Evolutionary conservation across 2,329 filamentous ascomycete genomes (phyloP).

Genomic region (Apiospora arundinis): DNA sequence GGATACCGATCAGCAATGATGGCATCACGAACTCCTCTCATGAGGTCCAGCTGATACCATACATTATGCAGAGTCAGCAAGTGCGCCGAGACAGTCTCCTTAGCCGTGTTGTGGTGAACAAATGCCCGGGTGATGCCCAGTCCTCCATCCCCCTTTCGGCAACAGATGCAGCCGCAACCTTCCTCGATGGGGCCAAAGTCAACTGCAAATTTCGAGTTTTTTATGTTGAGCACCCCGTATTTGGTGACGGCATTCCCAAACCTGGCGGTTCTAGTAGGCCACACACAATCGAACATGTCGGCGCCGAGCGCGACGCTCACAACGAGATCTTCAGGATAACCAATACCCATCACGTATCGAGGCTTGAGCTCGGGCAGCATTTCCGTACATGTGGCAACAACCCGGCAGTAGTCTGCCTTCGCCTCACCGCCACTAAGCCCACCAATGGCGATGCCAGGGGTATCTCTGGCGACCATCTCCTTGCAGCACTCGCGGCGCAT

Average conservation of each 20-base stretch:
- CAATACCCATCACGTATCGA: constrained; percentile 99
- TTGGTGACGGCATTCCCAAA: constrained; percentile 94
- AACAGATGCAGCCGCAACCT: constrained; percentile 82
- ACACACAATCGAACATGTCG: constrained; percentile 99
- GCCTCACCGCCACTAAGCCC: constrained; percentile 94
- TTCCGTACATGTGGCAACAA: constrained; percentile 84
- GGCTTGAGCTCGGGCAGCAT: constrained; percentile 89
- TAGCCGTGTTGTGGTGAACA: constrained; percentile 88
- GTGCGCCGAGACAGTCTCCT: constrained; percentile 91
- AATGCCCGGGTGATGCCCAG: constrained; percentile 87
- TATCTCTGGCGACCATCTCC: constrained; percentile 89
- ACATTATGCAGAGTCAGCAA: constrained; percentile 94
- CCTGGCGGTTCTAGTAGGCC: constrained; percentile 93
- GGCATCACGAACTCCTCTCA: constrained; percentile 75
- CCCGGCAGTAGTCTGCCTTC: constrained; percentile 89
- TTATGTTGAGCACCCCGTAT: constrained; percentile 81
- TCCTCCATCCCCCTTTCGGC: constrained; percentile 70
- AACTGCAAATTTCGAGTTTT: constrained; percentile 73
- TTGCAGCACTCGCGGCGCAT: constrained; percentile 83
- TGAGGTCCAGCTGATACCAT: constrained; percentile 86
- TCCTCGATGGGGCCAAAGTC: constrained; percentile 87
- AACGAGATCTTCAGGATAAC: constrained; percentile 94
- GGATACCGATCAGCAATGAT: constrained; percentile 85
- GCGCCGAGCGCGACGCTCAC: constrained; percentile 93
- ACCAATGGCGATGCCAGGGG: constrained; percentile 95